These are phyloP conservation scores for Fusarium sp. DNA, from an alignment of 2,329 filamentous ascomycete species.

Conservation along the genomic window DNA sequence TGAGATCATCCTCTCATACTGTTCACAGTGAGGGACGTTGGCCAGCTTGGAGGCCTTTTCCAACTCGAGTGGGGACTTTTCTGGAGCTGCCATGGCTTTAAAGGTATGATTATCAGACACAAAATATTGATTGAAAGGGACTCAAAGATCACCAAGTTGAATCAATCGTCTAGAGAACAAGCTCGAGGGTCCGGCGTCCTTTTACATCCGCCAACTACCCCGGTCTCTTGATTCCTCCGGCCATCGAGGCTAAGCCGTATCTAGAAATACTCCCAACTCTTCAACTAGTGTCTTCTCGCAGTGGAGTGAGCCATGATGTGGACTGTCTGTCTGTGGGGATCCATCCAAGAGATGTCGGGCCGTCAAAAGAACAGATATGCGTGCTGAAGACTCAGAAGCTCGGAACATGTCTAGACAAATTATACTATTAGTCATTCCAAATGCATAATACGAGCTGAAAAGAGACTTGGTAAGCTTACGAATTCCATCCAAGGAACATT, in stretches of 20 bases:
- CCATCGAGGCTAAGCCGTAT: constrained; percentile 17
- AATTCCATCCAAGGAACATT: constrained; percentile 46
- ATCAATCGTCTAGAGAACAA: rapidly evolving
- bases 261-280: constrained; percentile 19
- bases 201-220: neutral
- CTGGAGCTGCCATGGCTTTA: constrained; percentile 18
- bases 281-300: neutral
- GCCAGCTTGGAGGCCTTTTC: constrained; percentile 47
- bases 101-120: neutral
- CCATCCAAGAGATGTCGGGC: neutral
- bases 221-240: neutral
- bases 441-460: neutral
- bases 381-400: constrained; percentile 24
- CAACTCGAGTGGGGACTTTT: constrained; percentile 23
- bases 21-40: constrained; percentile 65
- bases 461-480: constrained; percentile 20
- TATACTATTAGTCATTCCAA: neutral
- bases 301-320: neutral
- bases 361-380: constrained; percentile 36
- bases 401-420: constrained; percentile 26
- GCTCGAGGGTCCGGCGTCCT: neutral
- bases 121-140: rapidly evolving
- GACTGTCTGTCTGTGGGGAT: neutral
- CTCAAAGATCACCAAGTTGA: rapidly evolving
- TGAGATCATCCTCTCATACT: constrained; percentile 72